Conservation (phyloP, 1,284 basidiomycete genomes). For the Boletus holoroseus region DNA sequence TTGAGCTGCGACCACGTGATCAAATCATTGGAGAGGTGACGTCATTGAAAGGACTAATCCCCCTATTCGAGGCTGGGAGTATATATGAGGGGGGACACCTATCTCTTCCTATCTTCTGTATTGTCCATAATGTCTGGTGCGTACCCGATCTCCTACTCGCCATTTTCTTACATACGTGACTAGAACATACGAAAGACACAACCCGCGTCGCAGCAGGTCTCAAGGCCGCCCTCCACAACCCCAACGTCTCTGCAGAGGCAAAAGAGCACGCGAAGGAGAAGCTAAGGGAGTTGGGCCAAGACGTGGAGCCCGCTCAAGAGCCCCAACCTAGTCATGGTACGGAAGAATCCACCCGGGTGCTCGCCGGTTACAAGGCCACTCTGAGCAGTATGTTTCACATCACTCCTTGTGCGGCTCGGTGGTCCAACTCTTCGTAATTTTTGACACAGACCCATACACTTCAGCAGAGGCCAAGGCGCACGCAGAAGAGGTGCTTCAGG, state of each 20-base stretch:
- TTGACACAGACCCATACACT: slow-evolving; percentile 35
- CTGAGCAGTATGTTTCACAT: slow-evolving; percentile 36
- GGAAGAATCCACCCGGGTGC: slow-evolving; percentile 32
- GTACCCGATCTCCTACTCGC: neutral
- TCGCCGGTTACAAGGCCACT: slow-evolving; percentile 52
- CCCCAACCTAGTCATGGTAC: neutral
- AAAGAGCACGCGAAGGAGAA: slow-evolving; percentile 43
- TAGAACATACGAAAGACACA: slow-evolving; percentile 35
- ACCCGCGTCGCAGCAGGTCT: slow-evolving; percentile 47
- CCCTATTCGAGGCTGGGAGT: slow-evolving; percentile 11
- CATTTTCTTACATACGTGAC: neutral
- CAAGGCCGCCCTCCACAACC: slow-evolving; percentile 52
- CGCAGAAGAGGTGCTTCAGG: slow-evolving; percentile 42
- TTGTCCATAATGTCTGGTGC: slow-evolving; percentile 24
- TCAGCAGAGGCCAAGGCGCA: slow-evolving; percentile 47
- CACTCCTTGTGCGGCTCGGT: neutral
- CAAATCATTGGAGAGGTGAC: slow-evolving; percentile 6
- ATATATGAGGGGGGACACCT: slow-evolving; percentile 1
- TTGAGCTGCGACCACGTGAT: slow-evolving; percentile 14
- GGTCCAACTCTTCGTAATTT: neutral
- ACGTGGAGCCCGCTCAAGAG: slow-evolving; percentile 14
- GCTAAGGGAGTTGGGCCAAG: slow-evolving; percentile 39
- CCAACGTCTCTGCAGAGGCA: slow-evolving; percentile 48
- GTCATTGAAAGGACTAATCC: slow-evolving; percentile 12
- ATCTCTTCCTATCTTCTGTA: neutral